Conservation (phyloP, 108 stramenopile species). For the Craspedostauros australis region DNA sequence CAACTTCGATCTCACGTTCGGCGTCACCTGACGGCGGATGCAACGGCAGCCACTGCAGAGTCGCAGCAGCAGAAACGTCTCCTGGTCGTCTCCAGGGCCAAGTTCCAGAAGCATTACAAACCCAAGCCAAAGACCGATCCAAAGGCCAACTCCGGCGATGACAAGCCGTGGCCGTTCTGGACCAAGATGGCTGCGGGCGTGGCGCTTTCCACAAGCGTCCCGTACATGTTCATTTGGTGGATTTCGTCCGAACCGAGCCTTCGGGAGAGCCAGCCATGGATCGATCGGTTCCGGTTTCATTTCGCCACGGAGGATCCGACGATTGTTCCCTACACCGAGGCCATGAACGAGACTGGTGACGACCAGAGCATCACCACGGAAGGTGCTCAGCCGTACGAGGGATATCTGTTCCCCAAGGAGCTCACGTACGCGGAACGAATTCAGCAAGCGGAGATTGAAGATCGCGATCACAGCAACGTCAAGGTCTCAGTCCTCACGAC, state of each 20-base stretch:
- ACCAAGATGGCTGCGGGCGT: no score
- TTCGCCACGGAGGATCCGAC: background rate
- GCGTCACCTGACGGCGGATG: no score
- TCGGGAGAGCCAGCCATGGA: slow-evolving; percentile 12
- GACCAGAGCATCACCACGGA: background rate
- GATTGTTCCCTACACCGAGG: background rate
- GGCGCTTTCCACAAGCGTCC: no score
- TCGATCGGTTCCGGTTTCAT: slow-evolving; percentile 1
- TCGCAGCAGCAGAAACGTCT: no score
- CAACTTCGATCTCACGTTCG: no score
- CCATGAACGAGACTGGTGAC: background rate
- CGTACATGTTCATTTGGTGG: slow-evolving; percentile 23
- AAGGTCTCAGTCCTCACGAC: slow-evolving; percentile 6
- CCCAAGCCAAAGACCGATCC: no score
- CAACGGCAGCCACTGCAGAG: no score
- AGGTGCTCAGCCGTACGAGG: background rate
- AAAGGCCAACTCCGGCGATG: no score
- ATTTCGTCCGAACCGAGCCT: slow-evolving; percentile 19
- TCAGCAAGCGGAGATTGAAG: slow-evolving; percentile 17
- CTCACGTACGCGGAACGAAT: slow-evolving; percentile 6
- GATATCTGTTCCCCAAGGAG: slow-evolving; percentile 24
- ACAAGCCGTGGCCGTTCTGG: no score
- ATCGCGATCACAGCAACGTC: background rate
- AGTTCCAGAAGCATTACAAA: no score
- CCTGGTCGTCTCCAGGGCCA: no score